Base-by-base conservation (phyloP, 2,329 filamentous ascomycete species). In the Botrytis sinoallii region DNA sequence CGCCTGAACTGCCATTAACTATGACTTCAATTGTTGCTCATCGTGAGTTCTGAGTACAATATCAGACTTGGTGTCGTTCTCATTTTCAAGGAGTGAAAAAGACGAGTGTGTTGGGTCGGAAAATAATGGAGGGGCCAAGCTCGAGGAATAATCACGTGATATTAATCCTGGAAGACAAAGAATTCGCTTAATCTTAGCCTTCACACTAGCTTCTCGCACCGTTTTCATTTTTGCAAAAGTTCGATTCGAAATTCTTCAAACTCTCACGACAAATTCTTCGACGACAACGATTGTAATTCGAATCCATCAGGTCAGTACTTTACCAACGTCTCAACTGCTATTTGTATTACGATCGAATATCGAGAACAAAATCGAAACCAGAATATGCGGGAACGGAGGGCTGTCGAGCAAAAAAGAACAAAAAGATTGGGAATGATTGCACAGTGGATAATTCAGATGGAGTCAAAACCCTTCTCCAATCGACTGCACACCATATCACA, bases 271-370 rank as follows among this genome's bases (percentile, higher is more conserved):
- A 73, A 73, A 42, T n/a, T 48, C 61, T 67, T 64, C 59, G 60
- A 73, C 68, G 46, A 71, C 76, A 76, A 74, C 83, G 84, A 85
- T 85, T 85, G 83, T 83, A 80, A 83, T 80, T 80, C 80, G 79
- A 77, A 82, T 81, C 83, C 84, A 85, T 84, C 85, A 86, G 85
- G 85, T 86, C 77, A 85, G 84, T 85, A 79, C 32, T 55, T 14
- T 60, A 42, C 52, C 52, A 73, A 59, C 48, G 75, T 73, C 18
- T 64, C 42, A 40, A 42, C 72, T n/a, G 29, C 35, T 14, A 57
- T 59, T 20, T 32, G 22, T n/a, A 46, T 42, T 20, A 67, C 63
- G 38, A 68, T 68, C 32, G 35, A 60, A n/a, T 63, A 61, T 70
- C 55, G 42, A 70, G 63, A 61, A 40, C 10, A 35, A 42, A 61